These are phyloP conservation scores for Chalciporus chontae DNA, from an alignment of 768 basidiomycete species.

Conservation along the genomic window DNA sequence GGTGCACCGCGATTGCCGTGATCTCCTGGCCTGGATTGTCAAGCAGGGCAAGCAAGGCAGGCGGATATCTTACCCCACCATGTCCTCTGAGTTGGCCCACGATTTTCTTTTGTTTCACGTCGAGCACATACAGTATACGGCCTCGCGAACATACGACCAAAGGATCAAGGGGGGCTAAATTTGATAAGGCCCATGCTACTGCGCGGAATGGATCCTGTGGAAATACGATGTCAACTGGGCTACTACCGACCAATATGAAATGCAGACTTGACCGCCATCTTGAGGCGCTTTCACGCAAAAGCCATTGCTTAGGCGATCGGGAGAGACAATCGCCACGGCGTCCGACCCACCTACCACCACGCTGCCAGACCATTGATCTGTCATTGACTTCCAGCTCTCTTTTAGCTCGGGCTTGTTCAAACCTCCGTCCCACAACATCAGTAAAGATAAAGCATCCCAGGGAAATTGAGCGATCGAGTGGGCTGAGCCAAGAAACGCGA, in stretches of 20 bases:
- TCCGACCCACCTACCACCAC: slow-evolving; percentile 45
- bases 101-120: slow-evolving; percentile 38
- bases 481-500: slow-evolving; percentile 33
- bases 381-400: slow-evolving; percentile 43
- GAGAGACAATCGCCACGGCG: slow-evolving; percentile 37
- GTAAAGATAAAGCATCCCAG: slow-evolving; percentile 37
- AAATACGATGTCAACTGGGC: slow-evolving; percentile 8
- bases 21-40: slow-evolving; percentile 45
- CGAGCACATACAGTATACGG: slow-evolving; percentile 55
- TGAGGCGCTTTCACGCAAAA: slow-evolving; percentile 36
- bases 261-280: slow-evolving; percentile 18
- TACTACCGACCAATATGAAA: neutral
- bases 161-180: slow-evolving; percentile 46
- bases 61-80: slow-evolving; percentile 55
- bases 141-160: slow-evolving; percentile 54
- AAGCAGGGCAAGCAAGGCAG: neutral
- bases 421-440: slow-evolving; percentile 35
- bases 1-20: slow-evolving; percentile 67
- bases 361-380: slow-evolving; percentile 47
- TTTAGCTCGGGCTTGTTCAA: slow-evolving; percentile 29
- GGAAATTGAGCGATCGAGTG: slow-evolving; percentile 46
- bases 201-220: slow-evolving; percentile 25
- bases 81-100: slow-evolving; percentile 60
- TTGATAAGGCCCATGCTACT: slow-evolving; percentile 59
- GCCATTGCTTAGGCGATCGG: slow-evolving; percentile 14